Evolutionary conservation across 768 basidiomycete species (phyloP).

Genomic region (Postia placenta): DNA sequence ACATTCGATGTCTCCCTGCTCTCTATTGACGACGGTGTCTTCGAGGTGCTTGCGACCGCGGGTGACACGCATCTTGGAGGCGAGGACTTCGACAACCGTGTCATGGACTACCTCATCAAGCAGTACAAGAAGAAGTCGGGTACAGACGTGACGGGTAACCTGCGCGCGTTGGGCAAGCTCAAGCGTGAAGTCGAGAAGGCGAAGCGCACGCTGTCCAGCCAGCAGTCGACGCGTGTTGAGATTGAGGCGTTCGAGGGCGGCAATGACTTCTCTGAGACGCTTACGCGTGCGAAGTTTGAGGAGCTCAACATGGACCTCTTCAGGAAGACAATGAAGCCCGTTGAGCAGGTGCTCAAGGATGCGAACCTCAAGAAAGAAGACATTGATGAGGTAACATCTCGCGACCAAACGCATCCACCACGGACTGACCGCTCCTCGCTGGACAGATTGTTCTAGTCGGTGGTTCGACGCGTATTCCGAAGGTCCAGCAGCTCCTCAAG

Average conservation of each 20-base stretch:
- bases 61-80: constrained; percentile 62
- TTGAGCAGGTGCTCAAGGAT: constrained; percentile 98
- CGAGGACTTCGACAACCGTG: constrained; percentile 68
- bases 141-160: constrained; percentile 51
- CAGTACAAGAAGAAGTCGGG: constrained; percentile 66
- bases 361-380: constrained; percentile 98
- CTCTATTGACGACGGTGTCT: constrained; percentile 56
- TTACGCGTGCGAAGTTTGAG: constrained; percentile 98
- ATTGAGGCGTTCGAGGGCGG: constrained; percentile 96
- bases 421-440: no score
- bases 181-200: constrained; percentile 70
- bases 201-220: constrained; percentile 75
- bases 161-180: constrained; percentile 62
- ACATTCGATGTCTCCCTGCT: constrained; percentile 98
- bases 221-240: constrained; percentile 88
- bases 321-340: constrained; percentile 99
- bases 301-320: constrained; percentile 98
- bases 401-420: no score
- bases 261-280: constrained; percentile 94
- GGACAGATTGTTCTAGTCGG: constrained; percentile 89
- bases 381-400: constrained; percentile 79
- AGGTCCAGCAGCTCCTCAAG: constrained; percentile 97
- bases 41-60: constrained; percentile 53
- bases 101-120: constrained; percentile 66
- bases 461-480: constrained; percentile 99